Percentiles rank a stretch among this genome's conserved stretches.
phyloP scores from a whole-genome alignment of 768 basidiomycete species.

The Erythrobasidium yunnanense region DNA sequence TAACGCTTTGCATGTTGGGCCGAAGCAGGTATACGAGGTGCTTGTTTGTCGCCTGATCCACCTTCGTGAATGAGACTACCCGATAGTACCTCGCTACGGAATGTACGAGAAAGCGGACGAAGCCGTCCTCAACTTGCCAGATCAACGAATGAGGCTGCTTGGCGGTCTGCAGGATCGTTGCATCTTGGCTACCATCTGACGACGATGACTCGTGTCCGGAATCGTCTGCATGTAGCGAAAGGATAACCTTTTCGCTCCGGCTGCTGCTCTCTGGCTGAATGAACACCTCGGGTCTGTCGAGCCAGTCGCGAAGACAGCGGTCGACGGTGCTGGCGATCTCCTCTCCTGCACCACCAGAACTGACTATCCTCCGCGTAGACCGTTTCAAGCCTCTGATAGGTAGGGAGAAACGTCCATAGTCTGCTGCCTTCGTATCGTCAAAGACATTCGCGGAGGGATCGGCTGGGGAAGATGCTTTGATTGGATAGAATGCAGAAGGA shows the following conservation, averaged over 20 bases:
- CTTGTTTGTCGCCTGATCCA: background rate
- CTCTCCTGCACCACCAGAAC: background rate
- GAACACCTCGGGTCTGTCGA: background rate
- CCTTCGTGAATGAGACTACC: slow-evolving; percentile 18
- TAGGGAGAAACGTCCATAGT: slow-evolving; percentile 16
- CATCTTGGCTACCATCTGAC: background rate
- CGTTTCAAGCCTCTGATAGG: slow-evolving; percentile 17
- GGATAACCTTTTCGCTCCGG: background rate
- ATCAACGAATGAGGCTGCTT: slow-evolving; percentile 22
- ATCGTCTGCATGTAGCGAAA: background rate
- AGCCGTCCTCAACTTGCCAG: slow-evolving; percentile 10
- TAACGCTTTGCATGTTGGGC: slow-evolving; percentile 6
- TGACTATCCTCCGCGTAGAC: slow-evolving; percentile 10
- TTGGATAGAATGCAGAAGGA: slow-evolving; percentile 16
- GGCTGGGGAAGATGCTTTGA: background rate
- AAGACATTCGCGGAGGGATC: slow-evolving; percentile 1
- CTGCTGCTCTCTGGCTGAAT: background rate
- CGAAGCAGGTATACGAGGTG: slow-evolving; percentile 9
- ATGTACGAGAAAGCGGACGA: slow-evolving; percentile 20
- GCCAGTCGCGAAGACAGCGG: background rate
- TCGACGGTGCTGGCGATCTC: slow-evolving; percentile 9
- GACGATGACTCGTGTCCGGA: background rate
- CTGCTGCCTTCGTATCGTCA: slow-evolving; percentile 4
- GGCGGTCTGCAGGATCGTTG: background rate
- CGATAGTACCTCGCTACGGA: slow-evolving; percentile 20